Conservation (phyloP, 768 basidiomycete genomes). For the Pluteus cervinus region DNA sequence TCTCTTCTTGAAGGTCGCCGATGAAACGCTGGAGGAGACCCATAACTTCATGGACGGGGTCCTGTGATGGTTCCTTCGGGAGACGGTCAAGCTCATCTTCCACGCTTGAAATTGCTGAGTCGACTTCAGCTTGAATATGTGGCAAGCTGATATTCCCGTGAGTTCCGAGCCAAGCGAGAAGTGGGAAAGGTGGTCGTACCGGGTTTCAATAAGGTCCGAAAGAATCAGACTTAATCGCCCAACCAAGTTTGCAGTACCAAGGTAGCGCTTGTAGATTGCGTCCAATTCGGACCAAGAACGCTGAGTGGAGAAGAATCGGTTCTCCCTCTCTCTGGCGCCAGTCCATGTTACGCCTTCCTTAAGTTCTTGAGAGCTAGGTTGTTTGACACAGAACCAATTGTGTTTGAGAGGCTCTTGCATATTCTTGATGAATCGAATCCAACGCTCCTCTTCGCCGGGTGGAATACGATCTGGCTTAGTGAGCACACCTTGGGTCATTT, state of each 20-base stretch:
- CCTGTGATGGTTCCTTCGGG: constrained; percentile 47
- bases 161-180: not conserved
- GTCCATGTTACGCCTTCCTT: constrained; percentile 49
- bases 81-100: constrained; percentile 22
- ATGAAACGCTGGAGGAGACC: constrained; percentile 41
- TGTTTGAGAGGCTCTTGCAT: constrained; percentile 37
- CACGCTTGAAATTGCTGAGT: constrained; percentile 34
- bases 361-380: constrained; percentile 43
- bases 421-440: constrained; percentile 48
- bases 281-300: constrained; percentile 54
- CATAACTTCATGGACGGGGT: constrained; percentile 54
- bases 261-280: constrained; percentile 37
- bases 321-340: constrained; percentile 51
- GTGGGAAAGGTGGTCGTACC: constrained; percentile 29
- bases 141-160: constrained; percentile 41
- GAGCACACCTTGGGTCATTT: constrained; percentile 45
- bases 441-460: constrained; percentile 37
- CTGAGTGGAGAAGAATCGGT: constrained; percentile 46
- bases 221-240: constrained; percentile 53
- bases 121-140: constrained; percentile 52
- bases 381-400: constrained; percentile 47
- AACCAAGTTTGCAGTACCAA: constrained; percentile 53
- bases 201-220: constrained; percentile 54
- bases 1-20: constrained; percentile 32
- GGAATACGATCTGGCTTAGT: constrained; percentile 71